phyloP scores from a whole-genome alignment of 2,329 filamentous ascomycete genomes.

The Fusarium irregulare region DNA sequence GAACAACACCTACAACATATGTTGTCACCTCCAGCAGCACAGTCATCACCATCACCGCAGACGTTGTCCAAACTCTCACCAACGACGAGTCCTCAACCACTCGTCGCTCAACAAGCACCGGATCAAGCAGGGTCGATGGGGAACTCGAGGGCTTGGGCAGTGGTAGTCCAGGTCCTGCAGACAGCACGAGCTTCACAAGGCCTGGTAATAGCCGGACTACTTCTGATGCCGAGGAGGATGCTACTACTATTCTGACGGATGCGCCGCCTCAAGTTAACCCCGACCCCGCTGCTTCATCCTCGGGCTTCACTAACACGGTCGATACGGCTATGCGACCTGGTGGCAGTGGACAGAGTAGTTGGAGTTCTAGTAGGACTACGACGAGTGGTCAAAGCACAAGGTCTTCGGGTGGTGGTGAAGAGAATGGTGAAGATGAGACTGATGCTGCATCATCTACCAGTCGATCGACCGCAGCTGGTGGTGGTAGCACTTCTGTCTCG shows the following conservation, averaged over 20 bases:
- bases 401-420: not conserved
- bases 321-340: not conserved
- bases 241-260: not conserved
- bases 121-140: not conserved
- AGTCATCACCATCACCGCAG: not conserved
- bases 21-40: conserved; percentile 4
- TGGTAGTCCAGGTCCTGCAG: rapidly evolving
- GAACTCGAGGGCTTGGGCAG: not conserved
- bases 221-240: rapidly evolving
- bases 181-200: not conserved
- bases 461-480: not conserved
- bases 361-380: not conserved
- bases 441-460: not conserved
- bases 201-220: not conserved
- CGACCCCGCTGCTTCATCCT: not conserved
- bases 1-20: not conserved
- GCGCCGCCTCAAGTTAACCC: not conserved
- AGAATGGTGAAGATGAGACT: not conserved
- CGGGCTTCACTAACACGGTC: rapidly evolving
- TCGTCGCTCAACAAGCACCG: not conserved
- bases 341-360: not conserved
- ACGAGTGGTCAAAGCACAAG: not conserved
- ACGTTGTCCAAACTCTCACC: conserved; percentile 3
- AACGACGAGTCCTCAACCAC: not conserved
- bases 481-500: rapidly evolving